A percentile compares a stretch with the other conserved stretches of the same genome.
phyloP scores from a whole-genome alignment of 2,329 filamentous ascomycete genomes.

The Penicillium paneum region DNA sequence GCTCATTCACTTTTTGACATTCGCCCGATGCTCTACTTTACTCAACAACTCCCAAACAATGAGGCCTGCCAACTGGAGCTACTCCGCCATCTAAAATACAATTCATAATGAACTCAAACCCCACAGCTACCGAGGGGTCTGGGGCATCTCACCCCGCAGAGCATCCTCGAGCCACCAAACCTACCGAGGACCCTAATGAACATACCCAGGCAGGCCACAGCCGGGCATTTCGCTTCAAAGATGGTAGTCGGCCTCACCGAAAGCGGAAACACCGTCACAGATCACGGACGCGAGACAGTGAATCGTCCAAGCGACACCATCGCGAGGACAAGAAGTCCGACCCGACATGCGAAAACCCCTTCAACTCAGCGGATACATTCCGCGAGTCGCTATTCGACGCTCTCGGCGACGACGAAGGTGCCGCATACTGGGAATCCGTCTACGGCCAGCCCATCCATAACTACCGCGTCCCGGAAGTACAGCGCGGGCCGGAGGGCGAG shows the following conservation, averaged over 20 bases:
- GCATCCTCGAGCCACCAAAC: neutral
- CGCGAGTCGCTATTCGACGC: slow-evolving; percentile 94
- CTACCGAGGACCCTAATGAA: neutral
- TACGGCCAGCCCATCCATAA: slow-evolving; percentile 92
- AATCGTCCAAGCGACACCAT: slow-evolving; percentile 25
- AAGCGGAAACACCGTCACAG: neutral
- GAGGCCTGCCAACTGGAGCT: neutral
- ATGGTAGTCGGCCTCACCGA: slow-evolving; percentile 15
- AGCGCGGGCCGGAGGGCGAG: slow-evolving; percentile 51
- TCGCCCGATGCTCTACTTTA: neutral
- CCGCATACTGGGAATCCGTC: slow-evolving; percentile 91
- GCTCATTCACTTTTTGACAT: neutral
- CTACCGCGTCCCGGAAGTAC: slow-evolving; percentile 57
- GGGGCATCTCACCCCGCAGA: neutral
- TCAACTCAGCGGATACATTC: slow-evolving; percentile 62
- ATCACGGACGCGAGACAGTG: neutral
- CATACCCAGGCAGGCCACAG: neutral
- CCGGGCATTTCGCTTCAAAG: slow-evolving; percentile 14
- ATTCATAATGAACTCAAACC: neutral
- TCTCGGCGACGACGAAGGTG: slow-evolving; percentile 93
- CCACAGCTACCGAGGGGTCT: neutral
- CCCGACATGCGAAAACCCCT: neutral
- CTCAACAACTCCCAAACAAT: neutral
- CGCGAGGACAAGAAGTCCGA: slow-evolving; percentile 14
- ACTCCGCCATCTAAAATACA: neutral